phyloP scores from a whole-genome alignment of 768 basidiomycete species.

The Sarcomyxa edulis region DNA sequence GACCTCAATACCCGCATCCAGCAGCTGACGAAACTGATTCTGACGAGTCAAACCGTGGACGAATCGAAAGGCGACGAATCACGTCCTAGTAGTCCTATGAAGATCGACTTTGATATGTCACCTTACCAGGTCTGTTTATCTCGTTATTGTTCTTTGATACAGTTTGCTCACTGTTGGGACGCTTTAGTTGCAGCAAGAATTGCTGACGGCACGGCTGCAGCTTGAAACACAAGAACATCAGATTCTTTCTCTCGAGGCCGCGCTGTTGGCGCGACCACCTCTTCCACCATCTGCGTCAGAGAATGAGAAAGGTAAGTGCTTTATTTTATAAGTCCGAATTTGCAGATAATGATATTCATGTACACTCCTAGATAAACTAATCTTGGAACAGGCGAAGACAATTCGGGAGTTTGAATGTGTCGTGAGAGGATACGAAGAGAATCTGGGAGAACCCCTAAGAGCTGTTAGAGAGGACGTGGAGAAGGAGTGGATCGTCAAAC shows the following conservation, averaged over 20 bases:
- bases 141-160: background rate
- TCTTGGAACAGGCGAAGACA: slow-evolving; percentile 67
- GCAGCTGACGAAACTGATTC: slow-evolving; percentile 77
- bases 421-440: slow-evolving; percentile 67
- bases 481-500: slow-evolving; percentile 58
- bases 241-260: slow-evolving; percentile 77
- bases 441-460: slow-evolving; percentile 61
- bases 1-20: slow-evolving; percentile 77
- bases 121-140: slow-evolving; percentile 63
- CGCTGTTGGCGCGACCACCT: slow-evolving; percentile 66
- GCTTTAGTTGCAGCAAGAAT: slow-evolving; percentile 77
- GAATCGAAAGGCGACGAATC: slow-evolving; percentile 65
- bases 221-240: slow-evolving; percentile 79
- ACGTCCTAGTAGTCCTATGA: slow-evolving; percentile 76
- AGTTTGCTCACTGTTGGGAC: slow-evolving; percentile 1
- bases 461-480: slow-evolving; percentile 70
- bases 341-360: too few species aligned
- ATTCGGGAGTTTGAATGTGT: slow-evolving; percentile 76
- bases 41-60: slow-evolving; percentile 82
- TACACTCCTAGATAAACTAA: too few species aligned
- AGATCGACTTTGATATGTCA: slow-evolving; percentile 87
- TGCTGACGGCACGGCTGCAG: slow-evolving; percentile 71
- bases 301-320: slow-evolving; percentile 71
- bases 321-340: too few species aligned
- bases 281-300: slow-evolving; percentile 62